Evolutionary conservation across 1,284 basidiomycete genomes (phyloP).

Genomic region (Psilocybe mexicana): DNA sequence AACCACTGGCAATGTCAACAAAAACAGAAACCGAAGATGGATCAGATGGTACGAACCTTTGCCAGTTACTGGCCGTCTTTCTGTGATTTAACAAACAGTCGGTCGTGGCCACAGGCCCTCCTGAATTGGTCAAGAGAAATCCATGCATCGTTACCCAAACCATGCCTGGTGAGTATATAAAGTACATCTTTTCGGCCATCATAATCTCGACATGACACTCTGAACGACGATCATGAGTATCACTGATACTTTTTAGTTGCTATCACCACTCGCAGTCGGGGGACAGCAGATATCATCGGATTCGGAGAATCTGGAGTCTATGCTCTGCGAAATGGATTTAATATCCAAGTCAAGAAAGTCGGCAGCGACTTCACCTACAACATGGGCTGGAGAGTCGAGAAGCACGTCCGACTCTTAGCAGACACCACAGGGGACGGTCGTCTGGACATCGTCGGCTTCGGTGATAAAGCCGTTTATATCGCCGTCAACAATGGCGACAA

Average conservation of each 20-base stretch:
- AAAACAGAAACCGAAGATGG: background rate
- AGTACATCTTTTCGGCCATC: too few species aligned
- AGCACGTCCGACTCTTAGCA: conserved; percentile 13
- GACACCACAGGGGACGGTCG: conserved; percentile 13
- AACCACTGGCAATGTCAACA: background rate
- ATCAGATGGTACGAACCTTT: background rate
- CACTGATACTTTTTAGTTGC: background rate
- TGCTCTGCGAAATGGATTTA: conserved; percentile 9
- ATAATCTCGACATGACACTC: too few species aligned
- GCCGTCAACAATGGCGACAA: conserved; percentile 13
- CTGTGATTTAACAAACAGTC: too few species aligned
- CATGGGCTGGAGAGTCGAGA: conserved; percentile 11
- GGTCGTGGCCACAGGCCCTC: background rate
- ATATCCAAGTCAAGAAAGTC: conserved; percentile 1
- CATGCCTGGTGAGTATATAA: background rate
- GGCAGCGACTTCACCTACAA: conserved; percentile 9
- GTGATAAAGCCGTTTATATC: conserved; percentile 1
- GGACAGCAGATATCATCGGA: conserved; percentile 17
- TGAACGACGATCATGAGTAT: background rate
- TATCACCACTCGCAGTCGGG: background rate
- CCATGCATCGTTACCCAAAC: background rate
- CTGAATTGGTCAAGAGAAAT: background rate
- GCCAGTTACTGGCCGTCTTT: too few species aligned
- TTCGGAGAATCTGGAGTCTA: conserved; percentile 11
- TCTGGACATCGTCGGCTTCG: conserved; percentile 12